phyloP scores from a whole-genome alignment of 2,329 filamentous ascomycete genomes.

The Gaeumannomyces tritici region DNA sequence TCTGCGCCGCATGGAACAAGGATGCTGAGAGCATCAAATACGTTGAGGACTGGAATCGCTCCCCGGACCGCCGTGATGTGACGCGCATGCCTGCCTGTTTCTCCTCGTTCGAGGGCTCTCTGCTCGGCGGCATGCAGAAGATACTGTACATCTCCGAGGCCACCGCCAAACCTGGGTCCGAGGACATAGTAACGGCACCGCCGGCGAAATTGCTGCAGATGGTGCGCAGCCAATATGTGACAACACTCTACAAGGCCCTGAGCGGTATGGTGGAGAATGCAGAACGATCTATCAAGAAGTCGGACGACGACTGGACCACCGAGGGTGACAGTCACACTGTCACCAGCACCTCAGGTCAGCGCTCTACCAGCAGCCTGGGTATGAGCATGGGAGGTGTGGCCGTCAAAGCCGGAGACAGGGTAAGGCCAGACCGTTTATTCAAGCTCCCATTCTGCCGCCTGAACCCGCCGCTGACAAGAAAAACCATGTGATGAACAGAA shows the following conservation, averaged over 20 bases:
- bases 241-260: constrained; percentile 84
- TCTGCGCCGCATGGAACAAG: constrained; percentile 85
- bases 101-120: constrained; percentile 70
- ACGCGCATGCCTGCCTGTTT: constrained; percentile 88
- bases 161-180: constrained; percentile 61
- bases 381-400: constrained; percentile 20
- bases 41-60: constrained; percentile 87
- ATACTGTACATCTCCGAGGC: constrained; percentile 89
- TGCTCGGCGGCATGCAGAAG: constrained; percentile 84
- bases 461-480: background rate
- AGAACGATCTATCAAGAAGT: constrained; percentile 59
- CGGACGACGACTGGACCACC: constrained; percentile 52
- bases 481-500: constrained; percentile 42
- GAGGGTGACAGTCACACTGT: constrained; percentile 29
- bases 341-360: background rate
- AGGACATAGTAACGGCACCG: constrained; percentile 75
- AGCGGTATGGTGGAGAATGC: constrained; percentile 97
- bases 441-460: background rate
- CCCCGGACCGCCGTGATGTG: constrained; percentile 71
- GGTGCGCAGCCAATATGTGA: constrained; percentile 86
- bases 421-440: constrained; percentile 22
- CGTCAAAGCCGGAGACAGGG: constrained; percentile 46
- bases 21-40: constrained; percentile 90
- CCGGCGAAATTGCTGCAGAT: constrained; percentile 81
- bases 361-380: background rate